Evolutionary conservation across 1,284 basidiomycete species (phyloP).

Genomic region (Cryptococcus amylolentus): DNA sequence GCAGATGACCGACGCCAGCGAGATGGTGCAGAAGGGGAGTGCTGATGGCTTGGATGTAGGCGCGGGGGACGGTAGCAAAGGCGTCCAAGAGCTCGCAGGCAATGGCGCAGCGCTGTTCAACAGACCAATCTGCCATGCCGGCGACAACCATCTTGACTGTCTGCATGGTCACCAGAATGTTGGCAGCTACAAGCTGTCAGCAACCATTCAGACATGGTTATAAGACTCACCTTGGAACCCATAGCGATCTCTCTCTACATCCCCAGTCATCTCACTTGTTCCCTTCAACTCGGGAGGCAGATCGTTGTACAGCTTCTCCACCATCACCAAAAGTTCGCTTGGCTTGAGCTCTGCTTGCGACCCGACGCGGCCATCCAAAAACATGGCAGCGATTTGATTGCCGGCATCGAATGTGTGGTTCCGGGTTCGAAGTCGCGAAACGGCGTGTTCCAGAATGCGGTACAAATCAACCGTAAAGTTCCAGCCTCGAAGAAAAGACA

Average conservation of each 20-base stretch:
- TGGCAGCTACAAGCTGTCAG: conserved; percentile 26
- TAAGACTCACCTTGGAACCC: conserved; percentile 40
- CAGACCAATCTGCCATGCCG: conserved; percentile 35
- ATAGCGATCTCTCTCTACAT: conserved; percentile 35
- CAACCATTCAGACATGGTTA: neutral
- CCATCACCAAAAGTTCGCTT: conserved; percentile 28
- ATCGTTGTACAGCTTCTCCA: conserved; percentile 33
- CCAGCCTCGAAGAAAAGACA: conserved; percentile 42
- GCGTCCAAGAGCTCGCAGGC: conserved; percentile 46
- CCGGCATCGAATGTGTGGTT: conserved; percentile 9
- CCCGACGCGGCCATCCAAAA: conserved; percentile 5
- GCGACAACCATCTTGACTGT: conserved; percentile 47
- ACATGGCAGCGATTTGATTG: conserved; percentile 24
- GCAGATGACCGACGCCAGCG: conserved; percentile 47
- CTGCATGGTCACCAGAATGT: conserved; percentile 45
- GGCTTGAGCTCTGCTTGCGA: conserved; percentile 18
- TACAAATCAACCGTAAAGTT: conserved; percentile 47
- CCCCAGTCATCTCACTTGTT: conserved; percentile 35
- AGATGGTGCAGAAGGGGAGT: conserved; percentile 46
- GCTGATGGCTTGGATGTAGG: conserved; percentile 42
- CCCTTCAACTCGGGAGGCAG: conserved; percentile 37
- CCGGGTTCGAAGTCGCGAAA: conserved; percentile 29
- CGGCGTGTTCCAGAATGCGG: conserved; percentile 44
- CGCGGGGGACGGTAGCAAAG: conserved; percentile 38
- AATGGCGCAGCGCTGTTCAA: conserved; percentile 42